Evolutionary conservation across 2,329 filamentous ascomycete species (phyloP).

Genomic region (Metarhizium sp.): DNA sequence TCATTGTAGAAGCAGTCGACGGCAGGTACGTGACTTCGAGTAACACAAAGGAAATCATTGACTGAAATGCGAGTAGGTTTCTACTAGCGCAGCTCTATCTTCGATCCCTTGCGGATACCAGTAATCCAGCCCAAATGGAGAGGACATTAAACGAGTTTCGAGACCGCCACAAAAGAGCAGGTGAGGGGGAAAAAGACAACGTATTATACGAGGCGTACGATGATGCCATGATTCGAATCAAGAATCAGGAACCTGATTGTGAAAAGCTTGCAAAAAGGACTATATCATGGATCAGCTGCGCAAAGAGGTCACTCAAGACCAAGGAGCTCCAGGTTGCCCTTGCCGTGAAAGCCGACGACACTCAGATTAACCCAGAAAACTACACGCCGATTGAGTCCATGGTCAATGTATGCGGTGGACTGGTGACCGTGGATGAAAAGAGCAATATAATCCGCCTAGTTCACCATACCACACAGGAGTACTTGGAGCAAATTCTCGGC

Average conservation of each 20-base stretch:
- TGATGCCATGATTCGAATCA: background rate
- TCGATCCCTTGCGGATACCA: background rate
- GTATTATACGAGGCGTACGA: background rate
- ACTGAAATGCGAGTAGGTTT: background rate
- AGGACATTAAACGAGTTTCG: no score
- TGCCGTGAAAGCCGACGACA: background rate
- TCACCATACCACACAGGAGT: background rate
- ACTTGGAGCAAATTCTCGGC: background rate
- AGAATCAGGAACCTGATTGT: background rate
- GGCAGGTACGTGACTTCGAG: background rate
- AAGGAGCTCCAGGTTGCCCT: background rate
- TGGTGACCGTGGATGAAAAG: background rate
- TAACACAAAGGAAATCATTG: no score
- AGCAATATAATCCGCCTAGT: background rate
- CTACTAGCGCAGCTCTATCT: background rate
- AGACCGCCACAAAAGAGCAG: no score
- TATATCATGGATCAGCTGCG: background rate
- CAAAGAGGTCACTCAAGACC: background rate
- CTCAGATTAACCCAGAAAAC: background rate
- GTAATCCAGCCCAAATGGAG: no score
- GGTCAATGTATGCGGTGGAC: background rate
- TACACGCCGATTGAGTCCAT: background rate
- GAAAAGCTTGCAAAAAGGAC: background rate
- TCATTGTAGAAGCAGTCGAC: background rate
- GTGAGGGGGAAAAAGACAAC: no score